Conservation (phyloP, 2,329 filamentous ascomycete species). For the Talaromyces sp. region DNA sequence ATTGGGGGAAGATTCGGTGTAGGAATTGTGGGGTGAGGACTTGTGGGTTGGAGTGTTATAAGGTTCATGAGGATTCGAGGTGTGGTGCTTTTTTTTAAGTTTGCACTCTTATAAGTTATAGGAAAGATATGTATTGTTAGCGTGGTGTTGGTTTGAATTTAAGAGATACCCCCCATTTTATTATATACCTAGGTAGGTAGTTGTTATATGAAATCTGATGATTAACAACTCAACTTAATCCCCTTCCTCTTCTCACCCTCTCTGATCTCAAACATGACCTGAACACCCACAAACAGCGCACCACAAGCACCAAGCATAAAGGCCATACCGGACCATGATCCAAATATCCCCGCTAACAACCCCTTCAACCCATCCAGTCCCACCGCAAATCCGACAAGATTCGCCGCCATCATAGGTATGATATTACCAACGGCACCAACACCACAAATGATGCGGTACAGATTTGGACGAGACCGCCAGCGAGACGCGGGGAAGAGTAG, state of each 20-base stretch:
- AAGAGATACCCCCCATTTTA: not conserved
- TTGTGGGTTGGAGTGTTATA: constrained; percentile 46
- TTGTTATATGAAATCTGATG: not conserved
- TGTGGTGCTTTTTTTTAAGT: constrained; percentile 39
- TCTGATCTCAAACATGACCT: constrained; percentile 94
- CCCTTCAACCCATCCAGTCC: constrained; percentile 80
- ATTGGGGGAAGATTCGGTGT: constrained; percentile 48
- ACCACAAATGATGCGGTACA: constrained; percentile 75
- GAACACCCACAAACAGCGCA: constrained; percentile 76
- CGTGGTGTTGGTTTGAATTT: not conserved
- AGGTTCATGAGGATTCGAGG: constrained; percentile 44
- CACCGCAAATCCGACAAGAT: constrained; percentile 90
- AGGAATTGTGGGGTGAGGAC: constrained; percentile 43
- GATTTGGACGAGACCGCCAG: constrained; percentile 64
- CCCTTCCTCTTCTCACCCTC: constrained; percentile 79
- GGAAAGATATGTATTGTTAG: not conserved
- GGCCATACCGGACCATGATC: constrained; percentile 66
- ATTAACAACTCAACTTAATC: constrained; percentile 73
- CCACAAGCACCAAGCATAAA: constrained; percentile 68
- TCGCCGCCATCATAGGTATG: constrained; percentile 92
- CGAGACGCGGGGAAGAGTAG: constrained; percentile 67
- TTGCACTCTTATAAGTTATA: too few relatives aligned
- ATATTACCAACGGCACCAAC: constrained; percentile 77
- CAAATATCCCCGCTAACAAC: constrained; percentile 69
- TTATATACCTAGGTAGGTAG: not conserved